Evolutionary conservation across 768 basidiomycete genomes (phyloP).

Genomic region (Russula ochroleuca): DNA sequence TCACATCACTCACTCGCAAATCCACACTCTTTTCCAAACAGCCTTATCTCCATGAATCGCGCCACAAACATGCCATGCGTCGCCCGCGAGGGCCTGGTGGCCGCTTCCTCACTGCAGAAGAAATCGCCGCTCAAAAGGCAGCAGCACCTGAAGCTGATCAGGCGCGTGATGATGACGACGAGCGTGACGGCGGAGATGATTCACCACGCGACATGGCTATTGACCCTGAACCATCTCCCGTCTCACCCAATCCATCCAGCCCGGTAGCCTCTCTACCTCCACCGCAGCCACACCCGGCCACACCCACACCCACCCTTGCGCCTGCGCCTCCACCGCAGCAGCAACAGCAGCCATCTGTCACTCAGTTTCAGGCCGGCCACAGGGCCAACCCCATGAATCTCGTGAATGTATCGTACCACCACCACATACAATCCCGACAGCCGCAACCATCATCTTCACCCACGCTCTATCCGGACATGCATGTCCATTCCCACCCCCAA

Average conservation of each 20-base stretch:
- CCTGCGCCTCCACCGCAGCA: conserved; percentile 23
- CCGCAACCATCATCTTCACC: conserved; percentile 28
- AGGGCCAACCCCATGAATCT: conserved; percentile 15
- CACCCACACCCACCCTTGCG: conserved; percentile 19
- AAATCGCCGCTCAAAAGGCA: conserved; percentile 79
- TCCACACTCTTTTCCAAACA: conserved; percentile 33
- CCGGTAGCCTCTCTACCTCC: conserved; percentile 7
- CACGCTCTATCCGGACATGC: conserved; percentile 29
- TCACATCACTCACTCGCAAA: conserved; percentile 7
- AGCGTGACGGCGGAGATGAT: conserved; percentile 42
- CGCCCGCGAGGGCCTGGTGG: conserved; percentile 96
- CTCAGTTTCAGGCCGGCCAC: conserved; percentile 9
- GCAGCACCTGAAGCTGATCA: conserved; percentile 36
- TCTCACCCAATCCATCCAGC: conserved; percentile 13
- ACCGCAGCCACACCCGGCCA: conserved; percentile 7
- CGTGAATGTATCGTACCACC: conserved; percentile 25
- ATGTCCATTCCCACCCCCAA: conserved; percentile 20
- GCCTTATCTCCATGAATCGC: conserved; percentile 98
- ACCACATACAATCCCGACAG: conserved; percentile 26
- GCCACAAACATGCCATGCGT: conserved; percentile 97
- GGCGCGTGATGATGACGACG: conserved; percentile 41
- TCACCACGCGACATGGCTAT: conserved; percentile 19
- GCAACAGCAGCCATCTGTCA: conserved; percentile 14
- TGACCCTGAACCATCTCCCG: conserved; percentile 12
- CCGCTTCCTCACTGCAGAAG: conserved; percentile 93